Evolutionary conservation across 1,284 basidiomycete species (phyloP).

Genomic region (Pterula multifida): DNA sequence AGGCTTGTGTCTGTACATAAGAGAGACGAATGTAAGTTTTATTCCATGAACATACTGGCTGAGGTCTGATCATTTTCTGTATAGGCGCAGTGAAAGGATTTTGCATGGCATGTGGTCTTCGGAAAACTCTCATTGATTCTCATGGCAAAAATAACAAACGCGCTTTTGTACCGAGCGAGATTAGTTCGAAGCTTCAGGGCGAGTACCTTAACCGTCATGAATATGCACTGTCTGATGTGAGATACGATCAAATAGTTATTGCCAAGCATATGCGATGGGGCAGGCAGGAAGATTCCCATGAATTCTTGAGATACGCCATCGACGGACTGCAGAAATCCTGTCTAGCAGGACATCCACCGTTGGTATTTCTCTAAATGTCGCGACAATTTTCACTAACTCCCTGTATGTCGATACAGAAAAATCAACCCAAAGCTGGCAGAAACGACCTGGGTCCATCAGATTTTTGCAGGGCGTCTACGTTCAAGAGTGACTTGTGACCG

Average conservation of each 20-base stretch:
- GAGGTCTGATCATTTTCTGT: no score
- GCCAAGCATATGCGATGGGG: slow-evolving; percentile 85
- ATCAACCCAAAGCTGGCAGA: slow-evolving; percentile 70
- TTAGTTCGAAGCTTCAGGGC: slow-evolving; percentile 64
- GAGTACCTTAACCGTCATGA: slow-evolving; percentile 17
- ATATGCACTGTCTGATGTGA: not conserved
- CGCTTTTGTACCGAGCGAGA: slow-evolving; percentile 47
- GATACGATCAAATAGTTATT: slow-evolving; percentile 43
- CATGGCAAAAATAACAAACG: slow-evolving; percentile 23
- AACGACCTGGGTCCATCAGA: slow-evolving; percentile 88
- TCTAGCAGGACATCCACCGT: slow-evolving; percentile 64
- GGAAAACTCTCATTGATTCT: slow-evolving; percentile 39
- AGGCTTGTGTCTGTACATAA: slow-evolving; percentile 53
- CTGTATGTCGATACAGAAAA: slow-evolving; percentile 40
- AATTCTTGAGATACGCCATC: slow-evolving; percentile 91
- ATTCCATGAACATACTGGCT: not conserved
- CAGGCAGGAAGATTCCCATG: slow-evolving; percentile 97
- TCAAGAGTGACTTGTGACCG: slow-evolving; percentile 86
- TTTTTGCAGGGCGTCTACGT: slow-evolving; percentile 88
- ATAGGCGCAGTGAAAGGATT: slow-evolving; percentile 45
- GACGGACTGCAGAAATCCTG: slow-evolving; percentile 87
- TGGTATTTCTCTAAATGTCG: slow-evolving; percentile 17
- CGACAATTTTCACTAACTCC: not conserved
- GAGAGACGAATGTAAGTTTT: slow-evolving; percentile 34
- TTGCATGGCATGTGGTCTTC: slow-evolving; percentile 71